Evolutionary conservation across 1,284 basidiomycete genomes (phyloP), one percentile per base, ranked within the genome.

Genomic region (Laetiporus sulphureus): DNA sequence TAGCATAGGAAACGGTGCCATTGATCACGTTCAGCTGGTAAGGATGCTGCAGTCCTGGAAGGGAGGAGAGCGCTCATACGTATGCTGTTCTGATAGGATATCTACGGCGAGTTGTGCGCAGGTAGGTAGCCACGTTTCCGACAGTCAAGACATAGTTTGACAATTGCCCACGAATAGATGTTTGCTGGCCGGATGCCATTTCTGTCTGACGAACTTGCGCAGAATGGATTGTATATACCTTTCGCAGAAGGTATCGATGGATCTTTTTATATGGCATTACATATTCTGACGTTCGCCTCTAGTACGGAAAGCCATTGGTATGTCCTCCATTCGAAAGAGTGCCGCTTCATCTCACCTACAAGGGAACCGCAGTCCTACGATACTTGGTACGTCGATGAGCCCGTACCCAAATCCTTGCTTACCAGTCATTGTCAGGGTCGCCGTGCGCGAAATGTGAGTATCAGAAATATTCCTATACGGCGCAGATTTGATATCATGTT

Each of bases 171-270:
- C 10, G 34, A 36, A 21, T 5, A 5, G 34, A 36, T 36, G 10
- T 5, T 7, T 19, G 11, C 15, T 3, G 18, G 16, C 24, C 13
- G 25, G 29, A n/a, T n/a, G n/a, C n/a, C n/a, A n/a, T n/a, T n/a
- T n/a, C n/a, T n/a, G n/a, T n/a, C n/a, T n/a, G n/a, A n/a, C n/a
- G n/a, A n/a, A n/a, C n/a, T n/a, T n/a, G n/a, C n/a, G 10, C 16
- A 89, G 91, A 47, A 83, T 94, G 84, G 91, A 96, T 68, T 91
- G 84, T 77, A 87, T 96, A 48, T 96, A 96, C 59, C 77, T 96
- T 16, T 83, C 89, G 4, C 92, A 95, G 62, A 95, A 94, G 82
- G 74, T 83, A 38, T 29, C 19, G 7, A 32, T 32, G 15, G 32
- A 11, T 16, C 18, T 15, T 30, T 13, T 8, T 18, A 3, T 3